Conservation (phyloP, 495 filamentous ascomycete species). For the Neurospora sp. region DNA sequence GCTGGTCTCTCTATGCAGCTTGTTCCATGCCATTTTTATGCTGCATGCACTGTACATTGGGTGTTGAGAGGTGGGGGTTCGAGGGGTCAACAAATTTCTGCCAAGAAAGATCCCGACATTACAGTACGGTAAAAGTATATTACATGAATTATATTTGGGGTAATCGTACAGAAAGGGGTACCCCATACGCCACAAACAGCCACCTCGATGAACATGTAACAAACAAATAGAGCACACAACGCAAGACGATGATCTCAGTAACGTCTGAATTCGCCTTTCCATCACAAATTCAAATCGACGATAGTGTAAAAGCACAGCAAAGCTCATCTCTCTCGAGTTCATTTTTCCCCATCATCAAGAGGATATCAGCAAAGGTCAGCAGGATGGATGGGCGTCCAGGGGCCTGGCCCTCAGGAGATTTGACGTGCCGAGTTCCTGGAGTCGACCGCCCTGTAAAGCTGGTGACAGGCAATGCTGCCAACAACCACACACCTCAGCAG, state of each 20-base stretch:
- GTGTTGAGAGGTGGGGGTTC: neutral
- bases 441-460: neutral
- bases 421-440: neutral
- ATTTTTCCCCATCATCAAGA: neutral
- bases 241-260: neutral
- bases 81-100: neutral
- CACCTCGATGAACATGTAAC: neutral
- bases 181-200: neutral
- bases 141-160: neutral
- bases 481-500: neutral
- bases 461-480: neutral
- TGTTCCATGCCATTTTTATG: neutral
- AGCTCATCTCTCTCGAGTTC: too few species aligned
- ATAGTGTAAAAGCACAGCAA: neutral
- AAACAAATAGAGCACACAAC: neutral
- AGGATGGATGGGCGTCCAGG: neutral
- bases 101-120: neutral
- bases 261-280: neutral
- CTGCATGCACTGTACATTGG: neutral
- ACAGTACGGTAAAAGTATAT: neutral
- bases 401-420: neutral
- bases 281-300: neutral
- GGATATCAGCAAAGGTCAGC: neutral
- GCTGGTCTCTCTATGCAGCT: neutral
- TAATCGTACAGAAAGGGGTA: neutral